Conservation (phyloP, 495 filamentous ascomycete genomes). For the Penicillium desertorum region DNA sequence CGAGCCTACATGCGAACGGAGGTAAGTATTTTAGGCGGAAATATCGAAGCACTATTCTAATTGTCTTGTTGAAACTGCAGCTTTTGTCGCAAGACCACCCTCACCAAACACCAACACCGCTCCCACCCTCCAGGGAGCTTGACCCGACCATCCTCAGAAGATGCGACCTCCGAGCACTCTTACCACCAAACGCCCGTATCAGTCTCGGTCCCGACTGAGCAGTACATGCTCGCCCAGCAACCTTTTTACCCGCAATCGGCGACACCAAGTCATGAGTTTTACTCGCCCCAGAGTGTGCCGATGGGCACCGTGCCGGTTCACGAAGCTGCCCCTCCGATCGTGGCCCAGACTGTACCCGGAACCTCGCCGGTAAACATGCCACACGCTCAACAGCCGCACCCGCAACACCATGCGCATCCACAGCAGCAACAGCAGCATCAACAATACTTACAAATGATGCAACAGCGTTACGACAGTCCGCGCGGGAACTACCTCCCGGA, state of each 20-base stretch:
- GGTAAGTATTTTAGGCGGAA: slow-evolving; percentile 49
- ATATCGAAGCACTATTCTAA: slow-evolving; percentile 1
- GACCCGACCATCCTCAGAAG: slow-evolving; percentile 45
- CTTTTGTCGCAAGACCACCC: slow-evolving; percentile 84
- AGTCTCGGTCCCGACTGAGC: slow-evolving; percentile 36
- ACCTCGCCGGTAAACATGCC: slow-evolving; percentile 36
- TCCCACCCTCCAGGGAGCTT: slow-evolving; percentile 63
- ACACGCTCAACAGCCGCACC: slow-evolving; percentile 38
- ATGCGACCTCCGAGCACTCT: slow-evolving; percentile 43
- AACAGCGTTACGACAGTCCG: slow-evolving; percentile 41
- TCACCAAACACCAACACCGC: slow-evolving; percentile 77
- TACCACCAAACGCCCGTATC: slow-evolving; percentile 35
- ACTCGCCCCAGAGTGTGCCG: slow-evolving; percentile 36
- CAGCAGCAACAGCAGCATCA: slow-evolving; percentile 22
- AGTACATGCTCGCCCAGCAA: slow-evolving; percentile 43
- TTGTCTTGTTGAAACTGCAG: slow-evolving; percentile 40
- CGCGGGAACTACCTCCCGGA: slow-evolving; percentile 40
- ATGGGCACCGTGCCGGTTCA: slow-evolving; percentile 37
- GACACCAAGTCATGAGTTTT: slow-evolving; percentile 42
- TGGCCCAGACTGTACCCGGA: slow-evolving; percentile 34
- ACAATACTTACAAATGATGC: slow-evolving; percentile 43
- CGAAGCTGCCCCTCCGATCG: slow-evolving; percentile 31
- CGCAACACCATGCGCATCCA: slow-evolving; percentile 25
- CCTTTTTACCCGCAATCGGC: slow-evolving; percentile 40
- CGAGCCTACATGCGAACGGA: slow-evolving; percentile 75